Evolutionary conservation across 1,139 yeast species (phyloP), one percentile per base, ranked within the genome.

Genomic region (Maudiozyma humilis): DNA sequence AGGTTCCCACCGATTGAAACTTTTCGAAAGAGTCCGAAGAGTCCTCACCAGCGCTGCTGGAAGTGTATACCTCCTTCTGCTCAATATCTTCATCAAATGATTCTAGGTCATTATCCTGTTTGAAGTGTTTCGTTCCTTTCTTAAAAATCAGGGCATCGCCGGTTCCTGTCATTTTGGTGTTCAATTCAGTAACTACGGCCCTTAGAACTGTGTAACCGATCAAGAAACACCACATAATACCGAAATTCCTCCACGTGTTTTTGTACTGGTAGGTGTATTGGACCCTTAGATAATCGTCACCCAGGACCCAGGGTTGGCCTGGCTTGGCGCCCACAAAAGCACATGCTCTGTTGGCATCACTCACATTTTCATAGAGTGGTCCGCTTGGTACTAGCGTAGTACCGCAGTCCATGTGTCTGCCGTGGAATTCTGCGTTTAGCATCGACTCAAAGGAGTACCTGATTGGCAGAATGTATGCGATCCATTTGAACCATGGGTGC

Each of bases 401-500:
- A 41, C 66, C 68, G 66, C 85, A 79, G 20, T 63, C 64, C 79
- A 77, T 75, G 39, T 66, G 59, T 45, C 76, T 65, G 3, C 75
- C 76, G 55, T 77, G 80, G 53, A 78, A 78, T 53, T 78, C 83
- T 36, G 70, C 66, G 14, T 74, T 65, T 49, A 78, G 59, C 66
- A 78, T 66, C 12, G 78, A 67, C 55, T 78, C 82, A 47, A 76
- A 78, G 4, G 74, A 76, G 51, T 77, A 78, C 37, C 74, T 63
- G 43, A 78, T 60, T 3, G 84, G 83, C 51, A 78, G 67, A 45
- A 76, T 64, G 53, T 76, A 78, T 4, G 77, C 72, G 34, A 76
- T 69, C 84, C 84, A 78, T 56, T 74, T 72, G 54, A 77, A 76
- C 82, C 82, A 78, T 33, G 79, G 79, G 50, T 71, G 80, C 82